Base-by-base conservation (phyloP, 2,329 filamentous ascomycete genomes). In the Aspergillus aculeatus region DNA sequence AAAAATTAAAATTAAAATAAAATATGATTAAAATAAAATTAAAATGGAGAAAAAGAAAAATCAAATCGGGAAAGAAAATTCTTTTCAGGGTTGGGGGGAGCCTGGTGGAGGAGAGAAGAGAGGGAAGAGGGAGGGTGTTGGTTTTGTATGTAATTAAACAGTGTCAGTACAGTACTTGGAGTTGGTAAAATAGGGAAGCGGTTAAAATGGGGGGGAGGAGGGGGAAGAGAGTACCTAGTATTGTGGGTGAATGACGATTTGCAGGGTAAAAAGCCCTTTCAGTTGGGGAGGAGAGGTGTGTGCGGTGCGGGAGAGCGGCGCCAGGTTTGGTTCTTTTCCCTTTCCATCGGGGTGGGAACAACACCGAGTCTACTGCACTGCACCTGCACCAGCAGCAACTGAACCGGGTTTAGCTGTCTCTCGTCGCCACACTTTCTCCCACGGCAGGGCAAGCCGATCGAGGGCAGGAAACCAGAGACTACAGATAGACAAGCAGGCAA, bases 281-380 rank as follows among this genome's bases (percentile, higher is more conserved):
- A 35, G 32, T 35, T 35, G 32, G 32, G 32, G 3, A 16, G 23
- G 23, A 35, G 32, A 55, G 21, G 35, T 47, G 50, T 53, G 52
- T 49, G 60, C 51, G 58, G 58, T 54, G 60, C 59, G 59, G 61
- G 61, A 62, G 61, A 62, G 61, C 61, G 41, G 54, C 61, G 56
- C 61, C 55, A 60, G 61, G 61, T 62, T 60, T 54, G 58, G 54
- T 38, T 52, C n/a, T 41, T 55, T 49, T 47, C 16, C 26, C 44
- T 56, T 55, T 49, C 50, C 3, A 53, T 53, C 31, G 24, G 9
- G 58, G 61, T 47, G 51, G 53, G 56, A 50, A 49, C 35, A 47
- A 47, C 29, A 61, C 38, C 21, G 23, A 23, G 23, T 23, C 23
- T 23, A 23, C 23, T 23, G 23, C 26, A 49, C 24, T 24, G 47